Percentiles rank a stretch among this genome's conserved stretches.
Conservation (phyloP, 139 green algal species). For the Dunaliella primolecta region DNA sequence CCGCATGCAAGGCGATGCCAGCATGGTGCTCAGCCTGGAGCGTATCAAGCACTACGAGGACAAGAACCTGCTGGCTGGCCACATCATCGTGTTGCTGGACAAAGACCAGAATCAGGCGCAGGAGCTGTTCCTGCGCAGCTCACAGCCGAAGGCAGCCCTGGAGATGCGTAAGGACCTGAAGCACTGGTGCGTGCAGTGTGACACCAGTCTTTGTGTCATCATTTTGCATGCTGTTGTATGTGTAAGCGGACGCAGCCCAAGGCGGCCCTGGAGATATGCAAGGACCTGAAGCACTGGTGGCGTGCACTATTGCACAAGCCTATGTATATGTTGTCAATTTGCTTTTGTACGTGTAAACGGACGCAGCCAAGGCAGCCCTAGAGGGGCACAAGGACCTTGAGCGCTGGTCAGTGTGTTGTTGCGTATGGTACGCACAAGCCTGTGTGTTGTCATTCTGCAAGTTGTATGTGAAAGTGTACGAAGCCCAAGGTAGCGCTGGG, state of each 20-base stretch:
- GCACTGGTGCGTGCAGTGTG: constrained; percentile 58
- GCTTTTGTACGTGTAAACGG: no score
- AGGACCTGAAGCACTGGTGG: constrained; percentile 76
- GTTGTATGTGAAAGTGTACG: no score
- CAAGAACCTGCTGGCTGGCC: constrained; percentile 67
- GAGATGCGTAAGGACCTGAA: constrained; percentile 76
- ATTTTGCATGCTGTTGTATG: no score
- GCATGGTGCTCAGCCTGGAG: constrained; percentile 64
- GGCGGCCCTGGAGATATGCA: constrained; percentile 71
- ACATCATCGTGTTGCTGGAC: constrained; percentile 64
- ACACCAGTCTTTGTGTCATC: no score
- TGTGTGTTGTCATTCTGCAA: no score
- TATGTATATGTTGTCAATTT: no score
- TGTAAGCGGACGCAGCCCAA: constrained; percentile 20
- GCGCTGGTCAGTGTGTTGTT: no score
- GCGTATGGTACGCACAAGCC: no score
- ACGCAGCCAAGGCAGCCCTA: no score
- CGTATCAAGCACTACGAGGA: constrained; percentile 61
- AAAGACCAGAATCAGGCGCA: constrained; percentile 55
- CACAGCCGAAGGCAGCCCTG: constrained; percentile 54
- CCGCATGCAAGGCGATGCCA: constrained; percentile 52
- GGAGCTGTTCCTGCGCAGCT: constrained; percentile 68
- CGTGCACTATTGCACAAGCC: no score
- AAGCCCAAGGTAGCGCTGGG: no score
- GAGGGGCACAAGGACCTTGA: no score